These are phyloP conservation scores for Phanerochaete carnosa DNA, from an alignment of 768 basidiomycete genomes.

Conservation along the genomic window DNA sequence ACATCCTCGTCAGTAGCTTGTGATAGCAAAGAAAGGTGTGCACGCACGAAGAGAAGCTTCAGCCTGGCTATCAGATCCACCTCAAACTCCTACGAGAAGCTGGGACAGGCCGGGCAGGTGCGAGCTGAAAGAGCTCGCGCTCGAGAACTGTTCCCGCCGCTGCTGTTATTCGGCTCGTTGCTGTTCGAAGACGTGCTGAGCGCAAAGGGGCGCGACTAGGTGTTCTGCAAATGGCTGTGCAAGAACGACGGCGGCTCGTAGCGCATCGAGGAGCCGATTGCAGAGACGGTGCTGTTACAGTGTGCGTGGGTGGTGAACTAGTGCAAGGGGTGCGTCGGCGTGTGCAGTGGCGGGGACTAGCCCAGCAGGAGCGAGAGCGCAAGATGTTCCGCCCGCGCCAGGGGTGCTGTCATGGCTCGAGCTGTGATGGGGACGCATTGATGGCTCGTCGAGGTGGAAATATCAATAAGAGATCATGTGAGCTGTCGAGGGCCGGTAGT, in stretches of 20 bases:
- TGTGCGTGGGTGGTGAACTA: constrained; percentile 28
- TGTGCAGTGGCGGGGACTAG: constrained; percentile 9
- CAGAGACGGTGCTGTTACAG: constrained; percentile 33
- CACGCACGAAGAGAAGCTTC: constrained; percentile 80
- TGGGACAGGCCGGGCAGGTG: constrained; percentile 27
- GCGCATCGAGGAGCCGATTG: constrained; percentile 32
- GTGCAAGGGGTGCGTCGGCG: constrained; percentile 21
- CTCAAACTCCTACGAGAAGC: constrained; percentile 42
- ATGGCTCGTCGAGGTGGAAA: constrained; percentile 43
- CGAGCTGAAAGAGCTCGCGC: constrained; percentile 25
- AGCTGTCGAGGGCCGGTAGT: constrained; percentile 34
- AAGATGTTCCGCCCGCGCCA: constrained; percentile 16
- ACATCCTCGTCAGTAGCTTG: not conserved
- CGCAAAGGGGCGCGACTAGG: constrained; percentile 11
- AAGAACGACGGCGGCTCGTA: constrained; percentile 28
- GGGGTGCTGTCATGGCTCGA: constrained; percentile 12
- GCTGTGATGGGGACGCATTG: constrained; percentile 28
- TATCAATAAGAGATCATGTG: constrained; percentile 68
- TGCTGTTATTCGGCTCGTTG: constrained; percentile 17
- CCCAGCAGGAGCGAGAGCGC: constrained; percentile 11
- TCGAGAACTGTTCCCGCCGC: constrained; percentile 23
- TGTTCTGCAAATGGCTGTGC: constrained; percentile 10
- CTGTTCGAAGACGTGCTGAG: constrained; percentile 9
- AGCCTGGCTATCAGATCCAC: constrained; percentile 84
- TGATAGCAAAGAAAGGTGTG: not conserved